A percentile compares a stretch with the other conserved stretches of the same genome.
Conservation (phyloP, 805 yeast species). For the Candida palmyrensis region DNA sequence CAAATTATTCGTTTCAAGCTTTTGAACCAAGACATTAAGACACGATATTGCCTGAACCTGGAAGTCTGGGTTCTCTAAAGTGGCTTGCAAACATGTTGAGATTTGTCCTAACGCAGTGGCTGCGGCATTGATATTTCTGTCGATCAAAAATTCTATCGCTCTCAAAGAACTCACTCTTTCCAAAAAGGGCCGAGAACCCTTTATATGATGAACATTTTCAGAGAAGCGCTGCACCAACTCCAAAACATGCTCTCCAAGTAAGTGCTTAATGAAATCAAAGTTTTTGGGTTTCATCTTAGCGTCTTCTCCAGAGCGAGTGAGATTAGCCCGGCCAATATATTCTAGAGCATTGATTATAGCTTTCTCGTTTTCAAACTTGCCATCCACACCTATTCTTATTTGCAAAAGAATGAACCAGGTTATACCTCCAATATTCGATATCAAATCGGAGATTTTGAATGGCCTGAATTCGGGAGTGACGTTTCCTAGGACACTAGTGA, state of each 20-base stretch:
- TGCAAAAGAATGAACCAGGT: constrained; percentile 31
- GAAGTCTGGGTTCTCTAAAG: constrained; percentile 58
- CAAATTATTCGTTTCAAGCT: constrained; percentile 52
- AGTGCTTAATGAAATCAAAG: constrained; percentile 21
- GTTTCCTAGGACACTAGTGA: constrained; percentile 48
- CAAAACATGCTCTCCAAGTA: constrained; percentile 53
- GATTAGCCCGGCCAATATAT: constrained; percentile 28
- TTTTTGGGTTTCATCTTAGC: constrained; percentile 4
- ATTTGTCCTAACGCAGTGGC: constrained; percentile 71
- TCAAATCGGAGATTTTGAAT: constrained; percentile 25
- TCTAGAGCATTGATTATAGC: constrained; percentile 40
- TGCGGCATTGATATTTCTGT: constrained; percentile 49
- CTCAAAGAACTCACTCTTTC: constrained; percentile 67
- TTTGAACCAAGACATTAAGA: constrained; percentile 57
- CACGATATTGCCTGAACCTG: constrained; percentile 60
- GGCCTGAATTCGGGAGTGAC: constrained; percentile 44
- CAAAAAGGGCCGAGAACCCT: constrained; percentile 65
- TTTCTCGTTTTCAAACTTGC: constrained; percentile 22
- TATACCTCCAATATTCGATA: constrained; percentile 33
- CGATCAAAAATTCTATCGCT: constrained; percentile 67
- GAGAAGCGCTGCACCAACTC: constrained; percentile 78
- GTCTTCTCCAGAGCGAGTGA: constrained; percentile 12
- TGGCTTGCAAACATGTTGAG: constrained; percentile 78
- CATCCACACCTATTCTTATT: constrained; percentile 25
- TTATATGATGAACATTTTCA: constrained; percentile 68